Percentiles rank a stretch among this genome's conserved stretches.
Evolutionary conservation across 129 eudicot species (phyloP).

Genomic region (Lonicera japonica): DNA sequence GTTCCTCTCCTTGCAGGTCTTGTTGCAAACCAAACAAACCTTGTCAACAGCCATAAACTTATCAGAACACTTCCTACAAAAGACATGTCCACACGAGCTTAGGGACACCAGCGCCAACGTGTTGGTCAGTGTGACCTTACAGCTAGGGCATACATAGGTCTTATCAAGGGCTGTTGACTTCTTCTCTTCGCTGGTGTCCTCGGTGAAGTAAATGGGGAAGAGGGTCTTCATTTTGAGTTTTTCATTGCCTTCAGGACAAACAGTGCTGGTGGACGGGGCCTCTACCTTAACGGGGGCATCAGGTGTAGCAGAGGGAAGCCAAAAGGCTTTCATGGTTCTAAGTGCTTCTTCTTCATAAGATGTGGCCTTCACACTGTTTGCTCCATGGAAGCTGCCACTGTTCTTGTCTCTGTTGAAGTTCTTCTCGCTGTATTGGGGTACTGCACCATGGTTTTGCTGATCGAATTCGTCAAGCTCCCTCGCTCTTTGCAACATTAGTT

Average conservation of each 20-base stretch:
- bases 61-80: constrained; percentile 84
- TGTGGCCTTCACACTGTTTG: constrained; percentile 87
- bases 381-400: constrained; percentile 65
- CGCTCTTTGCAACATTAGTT: constrained; percentile 66
- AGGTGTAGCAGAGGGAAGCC: constrained; percentile 97
- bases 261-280: constrained; percentile 69
- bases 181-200: constrained; percentile 51
- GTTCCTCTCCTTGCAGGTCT: constrained; percentile 71
- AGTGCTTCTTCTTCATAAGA: constrained; percentile 93
- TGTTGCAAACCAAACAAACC: constrained; percentile 91
- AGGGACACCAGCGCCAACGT: constrained; percentile 64
- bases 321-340: constrained; percentile 95
- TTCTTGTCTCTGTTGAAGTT: constrained; percentile 53
- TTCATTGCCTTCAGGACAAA: constrained; percentile 87
- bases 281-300: constrained; percentile 78
- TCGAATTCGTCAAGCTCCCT: constrained; percentile 90
- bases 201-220: constrained; percentile 60
- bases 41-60: constrained; percentile 81
- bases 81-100: constrained; percentile 88
- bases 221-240: constrained; percentile 80
- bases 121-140: constrained; percentile 85
- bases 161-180: constrained; percentile 42
- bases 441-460: constrained; percentile 92
- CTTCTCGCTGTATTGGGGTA: constrained; percentile 84
- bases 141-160: constrained; percentile 72